Evolutionary conservation across 2,329 filamentous ascomycete genomes (phyloP), one percentile per base, ranked within the genome.

Genomic region (Rutstroemia sp.): DNA sequence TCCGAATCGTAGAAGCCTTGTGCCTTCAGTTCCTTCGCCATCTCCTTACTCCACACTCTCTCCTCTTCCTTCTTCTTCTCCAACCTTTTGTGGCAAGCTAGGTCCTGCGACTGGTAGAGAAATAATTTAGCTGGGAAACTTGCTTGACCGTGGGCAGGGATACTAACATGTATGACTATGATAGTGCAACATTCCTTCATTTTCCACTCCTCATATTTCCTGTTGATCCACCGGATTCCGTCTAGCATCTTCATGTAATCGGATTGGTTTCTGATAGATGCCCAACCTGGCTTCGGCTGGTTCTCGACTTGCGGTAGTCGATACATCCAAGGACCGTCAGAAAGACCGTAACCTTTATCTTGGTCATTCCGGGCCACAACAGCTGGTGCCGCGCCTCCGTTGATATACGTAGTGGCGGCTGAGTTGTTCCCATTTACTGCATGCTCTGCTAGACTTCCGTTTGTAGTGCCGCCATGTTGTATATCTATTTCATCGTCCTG

Each of bases 291-390:
- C 14, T 52, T 52, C 12, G 42, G 42, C 10, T 45, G 5, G 19
- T 37, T 3, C 37, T 30, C 48, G 12, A 42, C 38, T 37, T 49
- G 16, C 16, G 41, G n/a, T 2, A 65, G 38, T 44, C 57, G 58
- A 42, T 62, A 67, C 19, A 63, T 41, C 65, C 65, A 68, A 23
- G 65, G 59, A 6, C 65, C 65, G 51, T 66, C 58, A 3, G 57
- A 48, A 2, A 67, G 51, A 12, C 58, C 64, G 25, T 64, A 66
- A 6, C 65, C 64, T 19, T 49, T 54, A 4, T 51, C 56, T 9
- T 38, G 6, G 2, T 25, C 34, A 1, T 46, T 21, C 30, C 48
- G 47, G n/a, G 2, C 8, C 10, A 6, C 16, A 19, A 17, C n/a
- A 25, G 12, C 17, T 51, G 21, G 21, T 21, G 2, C 2, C 7